Percentiles rank a stretch among this genome's conserved stretches.
phyloP scores from a whole-genome alignment of 2,329 filamentous ascomycete species.

The Aspergillus novofumigatus region DNA sequence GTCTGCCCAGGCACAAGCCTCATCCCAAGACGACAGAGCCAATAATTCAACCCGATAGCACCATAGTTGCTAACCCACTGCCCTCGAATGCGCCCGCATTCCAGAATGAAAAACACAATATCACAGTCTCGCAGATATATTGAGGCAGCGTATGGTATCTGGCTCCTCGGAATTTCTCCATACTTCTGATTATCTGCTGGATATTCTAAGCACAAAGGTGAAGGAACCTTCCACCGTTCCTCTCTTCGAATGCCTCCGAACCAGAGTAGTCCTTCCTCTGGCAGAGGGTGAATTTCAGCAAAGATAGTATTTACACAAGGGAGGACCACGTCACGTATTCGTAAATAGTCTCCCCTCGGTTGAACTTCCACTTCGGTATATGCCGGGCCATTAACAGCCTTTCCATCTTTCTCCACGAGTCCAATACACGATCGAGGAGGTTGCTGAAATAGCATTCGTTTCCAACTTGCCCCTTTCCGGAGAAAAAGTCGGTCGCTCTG shows the following conservation, averaged over 20 bases:
- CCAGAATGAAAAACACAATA: not conserved
- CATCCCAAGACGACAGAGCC: not conserved
- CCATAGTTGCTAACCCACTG: not conserved
- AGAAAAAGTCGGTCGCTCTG: not conserved
- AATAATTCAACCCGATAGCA: not conserved
- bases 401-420: conserved; percentile 1
- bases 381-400: not conserved
- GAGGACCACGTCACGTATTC: not conserved
- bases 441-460: conserved; percentile 4
- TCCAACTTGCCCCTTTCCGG: conserved; percentile 4
- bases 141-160: not conserved
- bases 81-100: not conserved
- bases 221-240: not conserved
- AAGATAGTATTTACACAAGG: not conserved
- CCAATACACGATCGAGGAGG: conserved; percentile 3
- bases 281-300: not conserved
- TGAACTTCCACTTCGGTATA: not conserved
- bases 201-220: not conserved
- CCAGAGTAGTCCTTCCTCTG: not conserved
- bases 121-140: not conserved
- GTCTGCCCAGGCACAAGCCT: not conserved
- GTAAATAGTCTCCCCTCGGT: not conserved
- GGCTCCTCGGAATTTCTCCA: not conserved
- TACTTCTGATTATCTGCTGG: not conserved
- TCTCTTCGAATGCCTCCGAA: not conserved